Evolutionary conservation across 768 basidiomycete species (phyloP).

Genomic region (Tricholoma sp.): DNA sequence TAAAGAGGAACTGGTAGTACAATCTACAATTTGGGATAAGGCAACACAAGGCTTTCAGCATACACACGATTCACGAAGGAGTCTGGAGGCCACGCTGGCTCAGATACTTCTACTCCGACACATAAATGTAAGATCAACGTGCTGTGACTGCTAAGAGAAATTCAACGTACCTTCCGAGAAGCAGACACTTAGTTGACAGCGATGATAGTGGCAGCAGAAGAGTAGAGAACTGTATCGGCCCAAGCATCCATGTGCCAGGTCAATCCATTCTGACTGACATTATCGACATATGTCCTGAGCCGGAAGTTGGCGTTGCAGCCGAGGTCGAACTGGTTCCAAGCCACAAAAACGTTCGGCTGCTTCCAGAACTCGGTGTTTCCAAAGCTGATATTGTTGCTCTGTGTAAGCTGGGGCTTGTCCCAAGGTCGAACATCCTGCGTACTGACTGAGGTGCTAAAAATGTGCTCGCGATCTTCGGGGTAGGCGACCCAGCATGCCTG

Average conservation of each 20-base stretch:
- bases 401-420: background rate
- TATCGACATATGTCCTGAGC: background rate
- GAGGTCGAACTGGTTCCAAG: constrained; percentile 1
- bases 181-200: background rate
- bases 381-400: background rate
- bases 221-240: background rate
- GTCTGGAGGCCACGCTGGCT: too few relatives aligned
- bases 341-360: constrained; percentile 1
- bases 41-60: too few relatives aligned
- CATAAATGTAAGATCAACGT: too few relatives aligned
- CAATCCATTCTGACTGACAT: background rate
- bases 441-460: background rate
- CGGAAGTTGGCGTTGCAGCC: background rate
- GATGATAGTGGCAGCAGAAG: background rate
- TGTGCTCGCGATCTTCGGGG: constrained; percentile 1
- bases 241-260: constrained; percentile 4
- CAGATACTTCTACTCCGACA: too few relatives aligned
- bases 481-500: constrained; percentile 2
- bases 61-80: too few relatives aligned
- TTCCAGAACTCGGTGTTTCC: background rate
- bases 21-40: too few relatives aligned
- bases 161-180: too few relatives aligned
- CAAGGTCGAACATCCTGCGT: background rate
- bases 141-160: too few relatives aligned
- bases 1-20: too few relatives aligned